phyloP scores from a whole-genome alignment of 2,329 filamentous ascomycete species.

The Lachnellula occidentalis region DNA sequence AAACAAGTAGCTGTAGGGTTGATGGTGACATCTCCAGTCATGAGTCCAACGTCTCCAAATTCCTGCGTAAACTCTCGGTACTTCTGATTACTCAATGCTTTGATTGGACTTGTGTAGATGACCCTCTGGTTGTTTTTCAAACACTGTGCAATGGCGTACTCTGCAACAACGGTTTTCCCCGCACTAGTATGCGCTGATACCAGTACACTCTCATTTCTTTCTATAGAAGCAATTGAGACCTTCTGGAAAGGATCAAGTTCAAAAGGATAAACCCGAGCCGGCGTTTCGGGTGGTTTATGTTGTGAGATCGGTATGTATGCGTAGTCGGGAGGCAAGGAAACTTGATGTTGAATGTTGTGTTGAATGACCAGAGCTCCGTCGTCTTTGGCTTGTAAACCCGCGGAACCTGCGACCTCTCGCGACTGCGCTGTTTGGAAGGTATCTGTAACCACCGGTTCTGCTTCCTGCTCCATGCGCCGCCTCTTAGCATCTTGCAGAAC shows the following conservation, averaged over 20 bases:
- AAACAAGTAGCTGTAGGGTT: conserved; percentile 97
- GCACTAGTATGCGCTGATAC: conserved; percentile 97
- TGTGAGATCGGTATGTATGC: conserved; percentile 92
- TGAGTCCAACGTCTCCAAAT: conserved; percentile 93
- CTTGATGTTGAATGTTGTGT: conserved; percentile 98
- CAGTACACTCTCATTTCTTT: conserved; percentile 91
- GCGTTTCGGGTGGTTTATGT: conserved; percentile 83
- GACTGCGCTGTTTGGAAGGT: conserved; percentile 93
- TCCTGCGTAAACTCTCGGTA: conserved; percentile 94
- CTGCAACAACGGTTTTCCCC: conserved; percentile 95
- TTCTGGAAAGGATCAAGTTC: conserved; percentile 96
- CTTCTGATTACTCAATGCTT: conserved; percentile 97
- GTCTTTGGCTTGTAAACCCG: conserved; percentile 29
- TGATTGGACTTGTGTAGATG: conserved; percentile 99
- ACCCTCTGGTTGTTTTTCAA: conserved; percentile 96
- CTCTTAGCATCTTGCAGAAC: conserved; percentile 55
- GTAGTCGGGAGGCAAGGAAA: conserved; percentile 89
- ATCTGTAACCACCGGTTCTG: conserved; percentile 81
- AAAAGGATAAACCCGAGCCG: conserved; percentile 81
- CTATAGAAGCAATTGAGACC: conserved; percentile 88
- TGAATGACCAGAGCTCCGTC: conserved; percentile 69
- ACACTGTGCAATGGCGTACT: conserved; percentile 97
- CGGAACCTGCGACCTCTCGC: conserved; percentile 69
- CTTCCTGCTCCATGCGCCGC: conserved; percentile 56
- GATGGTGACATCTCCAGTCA: conserved; percentile 99